These are phyloP conservation scores for Crithidia expoeki DNA, from an alignment of 208 protist genomes.

Conservation along the genomic window DNA sequence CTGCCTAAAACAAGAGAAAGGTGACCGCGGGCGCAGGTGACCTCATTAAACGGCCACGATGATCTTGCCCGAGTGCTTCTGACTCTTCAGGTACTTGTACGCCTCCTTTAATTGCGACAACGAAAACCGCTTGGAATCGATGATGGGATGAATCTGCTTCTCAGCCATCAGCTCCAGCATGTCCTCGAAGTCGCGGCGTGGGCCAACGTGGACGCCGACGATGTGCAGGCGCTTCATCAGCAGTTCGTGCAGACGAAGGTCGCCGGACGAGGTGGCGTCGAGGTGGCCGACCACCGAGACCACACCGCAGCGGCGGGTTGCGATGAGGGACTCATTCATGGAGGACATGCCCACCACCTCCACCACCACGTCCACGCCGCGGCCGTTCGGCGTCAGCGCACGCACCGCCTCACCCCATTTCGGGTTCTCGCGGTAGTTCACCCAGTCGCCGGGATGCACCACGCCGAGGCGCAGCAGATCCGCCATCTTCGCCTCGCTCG, in stretches of 20 bases:
- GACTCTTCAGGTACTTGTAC: constrained; percentile 21
- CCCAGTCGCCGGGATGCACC: constrained; percentile 31
- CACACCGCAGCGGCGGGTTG: constrained; percentile 23
- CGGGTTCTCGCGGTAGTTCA: constrained; percentile 36
- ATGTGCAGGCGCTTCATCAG: constrained; percentile 33
- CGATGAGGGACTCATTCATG: constrained; percentile 32
- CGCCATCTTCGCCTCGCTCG: constrained; percentile 30
- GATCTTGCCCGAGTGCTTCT: constrained; percentile 38
- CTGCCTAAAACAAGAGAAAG: background rate
- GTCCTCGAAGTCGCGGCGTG: constrained; percentile 38
- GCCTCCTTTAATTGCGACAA: constrained; percentile 26
- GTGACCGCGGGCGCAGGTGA: background rate
- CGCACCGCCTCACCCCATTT: constrained; percentile 34
- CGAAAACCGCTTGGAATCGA: constrained; percentile 25
- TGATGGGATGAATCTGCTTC: constrained; percentile 26
- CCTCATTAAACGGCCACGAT: constrained; percentile 20
- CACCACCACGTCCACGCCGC: constrained; percentile 39
- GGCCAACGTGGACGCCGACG: constrained; percentile 28
- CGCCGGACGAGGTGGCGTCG: background rate
- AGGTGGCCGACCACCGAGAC: constrained; percentile 22
- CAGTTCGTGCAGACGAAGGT: constrained; percentile 16
- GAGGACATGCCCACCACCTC: constrained; percentile 33
- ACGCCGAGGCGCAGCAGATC: constrained; percentile 29
- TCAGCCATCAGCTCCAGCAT: constrained; percentile 32
- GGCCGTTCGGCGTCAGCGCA: constrained; percentile 24